A percentile compares a stretch with the other conserved stretches of the same genome.
phyloP scores from a whole-genome alignment of 371 early-diverging fungal genomes.

The Capillidium heterosporum region DNA sequence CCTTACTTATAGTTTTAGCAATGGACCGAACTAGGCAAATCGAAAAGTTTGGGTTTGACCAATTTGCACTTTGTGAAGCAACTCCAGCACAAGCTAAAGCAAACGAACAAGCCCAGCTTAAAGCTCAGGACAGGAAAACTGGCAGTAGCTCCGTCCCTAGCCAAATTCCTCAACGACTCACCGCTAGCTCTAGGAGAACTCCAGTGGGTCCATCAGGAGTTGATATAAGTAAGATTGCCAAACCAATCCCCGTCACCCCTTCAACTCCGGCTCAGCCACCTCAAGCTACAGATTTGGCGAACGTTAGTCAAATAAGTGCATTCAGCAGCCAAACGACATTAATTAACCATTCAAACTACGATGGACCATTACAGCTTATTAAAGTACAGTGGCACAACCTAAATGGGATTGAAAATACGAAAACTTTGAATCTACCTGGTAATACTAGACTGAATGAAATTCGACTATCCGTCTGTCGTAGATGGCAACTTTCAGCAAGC shows the following conservation, averaged over 20 bases:
- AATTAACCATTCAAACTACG: background rate
- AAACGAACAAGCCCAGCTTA: conserved; percentile 2
- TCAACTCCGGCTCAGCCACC: background rate
- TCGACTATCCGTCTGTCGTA: conserved; percentile 65
- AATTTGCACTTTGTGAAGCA: conserved; percentile 76
- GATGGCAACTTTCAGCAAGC: conserved; percentile 60
- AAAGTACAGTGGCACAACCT: conserved; percentile 34
- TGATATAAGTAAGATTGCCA: background rate
- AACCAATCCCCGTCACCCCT: background rate
- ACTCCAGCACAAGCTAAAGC: conserved; percentile 44
- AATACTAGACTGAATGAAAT: conserved; percentile 63
- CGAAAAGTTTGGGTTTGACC: conserved; percentile 67
- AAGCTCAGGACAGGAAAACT: background rate
- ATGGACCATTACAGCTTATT: conserved; percentile 27
- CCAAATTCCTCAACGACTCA: background rate
- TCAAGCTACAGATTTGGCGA: background rate
- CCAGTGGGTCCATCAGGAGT: too few species aligned
- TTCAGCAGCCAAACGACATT: background rate
- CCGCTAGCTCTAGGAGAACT: background rate
- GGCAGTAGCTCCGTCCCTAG: background rate
- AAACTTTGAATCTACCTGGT: conserved; percentile 58
- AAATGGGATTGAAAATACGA: conserved; percentile 55
- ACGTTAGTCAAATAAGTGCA: background rate
- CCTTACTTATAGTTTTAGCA: conserved; percentile 20
- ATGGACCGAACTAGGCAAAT: conserved; percentile 74